phyloP scores from a whole-genome alignment of 345 rosid genomes.

The Arabidopsis suecica region DNA sequence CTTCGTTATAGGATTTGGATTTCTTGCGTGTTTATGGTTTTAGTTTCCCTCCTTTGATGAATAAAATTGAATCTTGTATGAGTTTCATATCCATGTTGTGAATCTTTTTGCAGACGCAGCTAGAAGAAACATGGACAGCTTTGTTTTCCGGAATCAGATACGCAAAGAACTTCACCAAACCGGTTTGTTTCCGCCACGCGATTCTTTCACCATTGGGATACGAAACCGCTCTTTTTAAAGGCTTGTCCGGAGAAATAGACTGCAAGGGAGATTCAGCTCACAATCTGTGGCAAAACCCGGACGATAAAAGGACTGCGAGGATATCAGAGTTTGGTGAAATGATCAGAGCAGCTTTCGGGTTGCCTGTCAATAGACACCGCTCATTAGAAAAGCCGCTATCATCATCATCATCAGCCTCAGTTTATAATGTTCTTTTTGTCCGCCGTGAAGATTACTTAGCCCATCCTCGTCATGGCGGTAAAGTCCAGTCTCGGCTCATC shows the following conservation, averaged over 20 bases:
- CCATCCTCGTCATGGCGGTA: conserved; percentile 89
- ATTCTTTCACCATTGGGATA: conserved; percentile 86
- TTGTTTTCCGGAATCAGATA: conserved; percentile 77
- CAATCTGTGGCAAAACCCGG: conserved; percentile 71
- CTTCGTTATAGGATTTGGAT: neutral
- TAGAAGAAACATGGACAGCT: conserved; percentile 92
- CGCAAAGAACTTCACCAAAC: conserved; percentile 74
- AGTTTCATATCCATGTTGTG: conserved; percentile 21
- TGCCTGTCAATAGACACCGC: conserved; percentile 60
- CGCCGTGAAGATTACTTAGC: conserved; percentile 95
- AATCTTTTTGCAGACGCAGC: conserved; percentile 60
- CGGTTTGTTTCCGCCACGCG: conserved; percentile 89
- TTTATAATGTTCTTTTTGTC: conserved; percentile 76
- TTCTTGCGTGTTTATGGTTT: neutral
- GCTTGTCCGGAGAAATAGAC: conserved; percentile 59
- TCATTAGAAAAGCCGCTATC: conserved; percentile 50
- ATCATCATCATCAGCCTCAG: conserved; percentile 29
- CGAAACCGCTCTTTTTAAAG: conserved; percentile 81
- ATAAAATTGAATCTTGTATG: neutral
- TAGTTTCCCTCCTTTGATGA: neutral
- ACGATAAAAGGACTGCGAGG: conserved; percentile 67
- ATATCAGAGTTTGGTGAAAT: conserved; percentile 93
- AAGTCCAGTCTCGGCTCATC: conserved; percentile 80
- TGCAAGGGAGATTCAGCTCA: conserved; percentile 75
- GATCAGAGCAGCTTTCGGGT: conserved; percentile 82